Evolutionary conservation across 148 eudicot genomes (phyloP), one percentile per base, ranked within the genome.

Genomic region (Gaultheria prostrata): DNA sequence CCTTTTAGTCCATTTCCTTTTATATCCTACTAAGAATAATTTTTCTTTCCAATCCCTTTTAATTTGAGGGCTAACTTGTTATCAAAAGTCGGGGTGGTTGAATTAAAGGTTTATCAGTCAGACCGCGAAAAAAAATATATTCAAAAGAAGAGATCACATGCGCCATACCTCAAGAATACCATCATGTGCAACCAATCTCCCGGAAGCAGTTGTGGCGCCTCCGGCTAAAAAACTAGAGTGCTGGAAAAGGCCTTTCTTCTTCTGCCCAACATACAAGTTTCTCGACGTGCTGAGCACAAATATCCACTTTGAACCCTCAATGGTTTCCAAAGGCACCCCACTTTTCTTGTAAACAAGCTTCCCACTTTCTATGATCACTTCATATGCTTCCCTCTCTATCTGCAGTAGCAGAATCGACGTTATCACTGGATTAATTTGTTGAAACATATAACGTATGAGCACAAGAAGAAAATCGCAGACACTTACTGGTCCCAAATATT

Each of bases 181-280:
- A 86, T 84, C 53, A 14, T 71, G 76, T 26, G 80, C 88, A 13
- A 88, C 87, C 45, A 88, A 50, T 70, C 90, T 70, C 28, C 90
- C 90, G 6, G 90, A 79, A 1, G 88, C 80, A 10, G 73, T 53
- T 2, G 85, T 79, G 50, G 88, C 88, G 14, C 80, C 88, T 2
- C 90, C 90, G 3, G 88, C 83, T 17, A 88, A 43, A 51, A 88
- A 88, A 59, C 90, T 88, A 1, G 88, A 88, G 63, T 88, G 90
- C 57, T 88, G 90, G 81, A 88, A 86, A 13, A 12, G 30, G 77
- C 88, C 88, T 77, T 79, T 88, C 67, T 73, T 73, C 85, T 88
- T 88, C 74, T 82, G 48, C 13, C 90, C 88, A 76, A 88, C 88
- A 50, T 86, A 88, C 32, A 88, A 80, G 48, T 7, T 70, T 24